Conservation (phyloP, 768 basidiomycete species). For the Kwoniella botswanensis region DNA sequence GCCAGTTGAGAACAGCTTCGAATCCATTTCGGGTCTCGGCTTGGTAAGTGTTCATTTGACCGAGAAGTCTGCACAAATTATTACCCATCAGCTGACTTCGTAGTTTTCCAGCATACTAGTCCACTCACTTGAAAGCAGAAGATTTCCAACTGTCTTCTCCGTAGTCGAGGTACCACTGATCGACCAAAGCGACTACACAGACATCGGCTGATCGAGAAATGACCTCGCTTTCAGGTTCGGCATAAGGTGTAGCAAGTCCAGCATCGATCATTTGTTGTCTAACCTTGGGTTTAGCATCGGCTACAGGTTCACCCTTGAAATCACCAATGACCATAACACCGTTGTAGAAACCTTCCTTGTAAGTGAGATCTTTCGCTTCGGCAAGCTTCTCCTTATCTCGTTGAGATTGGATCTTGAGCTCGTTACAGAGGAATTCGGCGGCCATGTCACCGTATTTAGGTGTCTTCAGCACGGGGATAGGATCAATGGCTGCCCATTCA, state of each 20-base stretch:
- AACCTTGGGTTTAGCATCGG: constrained; percentile 90
- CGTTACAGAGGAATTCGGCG: constrained; percentile 79
- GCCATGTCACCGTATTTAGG: constrained; percentile 91
- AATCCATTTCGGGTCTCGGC: constrained; percentile 91
- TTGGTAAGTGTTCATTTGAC: constrained; percentile 86
- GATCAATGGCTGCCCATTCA: constrained; percentile 80
- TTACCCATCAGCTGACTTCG: neutral
- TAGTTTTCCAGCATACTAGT: no score
- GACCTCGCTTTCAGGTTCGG: constrained; percentile 91
- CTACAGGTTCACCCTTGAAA: constrained; percentile 83
- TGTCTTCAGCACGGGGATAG: constrained; percentile 84
- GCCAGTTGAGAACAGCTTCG: constrained; percentile 88
- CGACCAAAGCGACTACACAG: constrained; percentile 96
- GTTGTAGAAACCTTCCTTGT: constrained; percentile 97
- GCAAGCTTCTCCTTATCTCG: constrained; percentile 91
- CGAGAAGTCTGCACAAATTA: constrained; percentile 66
- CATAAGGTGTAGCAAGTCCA: constrained; percentile 84
- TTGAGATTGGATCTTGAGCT: constrained; percentile 92
- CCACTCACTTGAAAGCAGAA: constrained; percentile 75
- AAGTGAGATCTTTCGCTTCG: constrained; percentile 96
- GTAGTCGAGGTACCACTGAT: constrained; percentile 99
- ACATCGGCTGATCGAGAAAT: constrained; percentile 92
- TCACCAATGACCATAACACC: constrained; percentile 91
- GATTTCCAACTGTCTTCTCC: constrained; percentile 89
- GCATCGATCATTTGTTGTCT: constrained; percentile 78